phyloP scores from a whole-genome alignment of 2,329 filamentous ascomycete genomes.

The Stromatinia cepivora region DNA sequence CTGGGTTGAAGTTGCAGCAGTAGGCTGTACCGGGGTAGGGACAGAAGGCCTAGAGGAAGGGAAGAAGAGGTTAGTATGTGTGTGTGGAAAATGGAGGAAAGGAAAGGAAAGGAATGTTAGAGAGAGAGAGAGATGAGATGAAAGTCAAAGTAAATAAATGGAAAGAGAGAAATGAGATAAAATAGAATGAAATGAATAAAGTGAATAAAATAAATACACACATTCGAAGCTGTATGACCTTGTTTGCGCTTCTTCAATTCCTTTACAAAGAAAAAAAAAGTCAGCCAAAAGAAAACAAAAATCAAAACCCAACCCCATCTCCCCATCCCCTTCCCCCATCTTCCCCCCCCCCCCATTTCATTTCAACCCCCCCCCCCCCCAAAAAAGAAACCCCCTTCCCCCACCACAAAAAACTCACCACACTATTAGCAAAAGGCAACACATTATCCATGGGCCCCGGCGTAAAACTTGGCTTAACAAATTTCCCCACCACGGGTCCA shows the following conservation, averaged over 20 bases:
- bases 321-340: too few relatives aligned
- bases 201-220: background rate
- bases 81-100: background rate
- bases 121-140: too few relatives aligned
- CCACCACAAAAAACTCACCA: conserved; percentile 6
- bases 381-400: background rate
- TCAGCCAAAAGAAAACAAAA: background rate
- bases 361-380: background rate
- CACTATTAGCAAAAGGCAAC: conserved; percentile 13
- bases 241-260: background rate
- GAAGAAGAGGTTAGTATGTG: background rate
- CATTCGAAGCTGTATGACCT: background rate
- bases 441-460: background rate
- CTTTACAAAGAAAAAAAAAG: background rate
- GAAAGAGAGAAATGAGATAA: background rate
- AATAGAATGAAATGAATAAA: background rate
- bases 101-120: background rate
- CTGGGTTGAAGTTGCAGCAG: background rate
- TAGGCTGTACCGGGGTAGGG: conserved; percentile 9
- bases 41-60: background rate
- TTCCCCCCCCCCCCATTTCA: background rate
- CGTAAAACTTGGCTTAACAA: conserved; percentile 8
- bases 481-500: background rate
- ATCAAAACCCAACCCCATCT: too few relatives aligned
- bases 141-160: too few relatives aligned